Evolutionary conservation across 2,329 filamentous ascomycete genomes (phyloP).

Genomic region (Pseudogymnoascus destructans): DNA sequence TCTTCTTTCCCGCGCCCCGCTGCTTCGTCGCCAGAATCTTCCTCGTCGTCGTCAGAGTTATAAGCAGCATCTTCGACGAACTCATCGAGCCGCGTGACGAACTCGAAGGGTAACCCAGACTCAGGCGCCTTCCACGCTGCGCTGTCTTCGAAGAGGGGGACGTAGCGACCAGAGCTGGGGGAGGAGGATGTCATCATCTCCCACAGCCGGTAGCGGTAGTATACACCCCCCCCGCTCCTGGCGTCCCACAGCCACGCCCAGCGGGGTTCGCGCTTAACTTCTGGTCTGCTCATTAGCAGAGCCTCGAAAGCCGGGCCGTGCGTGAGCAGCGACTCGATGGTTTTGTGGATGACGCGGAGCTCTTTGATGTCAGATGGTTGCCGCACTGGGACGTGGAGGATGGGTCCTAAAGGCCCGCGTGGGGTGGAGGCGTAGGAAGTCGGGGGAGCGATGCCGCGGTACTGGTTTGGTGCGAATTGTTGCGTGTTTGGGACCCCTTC

Average conservation of each 20-base stretch:
- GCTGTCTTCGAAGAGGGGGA: conserved; percentile 62
- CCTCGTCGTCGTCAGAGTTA: conserved; percentile 73
- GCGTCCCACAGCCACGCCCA: conserved; percentile 94
- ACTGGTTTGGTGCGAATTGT: conserved; percentile 33
- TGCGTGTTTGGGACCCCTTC: conserved; percentile 30
- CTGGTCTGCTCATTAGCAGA: conserved; percentile 71
- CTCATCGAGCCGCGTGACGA: conserved; percentile 60
- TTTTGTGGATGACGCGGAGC: conserved; percentile 74
- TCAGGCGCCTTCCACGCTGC: conserved; percentile 68
- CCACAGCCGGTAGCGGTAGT: conserved; percentile 90
- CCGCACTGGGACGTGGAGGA: conserved; percentile 58
- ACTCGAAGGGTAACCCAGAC: conserved; percentile 65
- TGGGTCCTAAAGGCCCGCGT: conserved; percentile 26
- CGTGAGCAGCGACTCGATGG: conserved; percentile 65
- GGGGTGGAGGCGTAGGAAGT: conserved; percentile 46
- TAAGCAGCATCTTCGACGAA: conserved; percentile 77
- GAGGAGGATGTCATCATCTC: conserved; percentile 60
- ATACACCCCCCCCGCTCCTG: conserved; percentile 64
- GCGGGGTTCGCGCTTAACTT: conserved; percentile 74
- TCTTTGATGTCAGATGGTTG: conserved; percentile 66
- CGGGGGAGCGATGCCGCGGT: conserved; percentile 63
- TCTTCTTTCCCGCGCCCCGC: conserved; percentile 23
- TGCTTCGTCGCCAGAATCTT: conserved; percentile 41
- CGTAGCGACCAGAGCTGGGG: conserved; percentile 37
- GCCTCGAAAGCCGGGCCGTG: conserved; percentile 85